Base-by-base conservation (phyloP, 768 basidiomycete genomes). In the Clavulina sp. region DNA sequence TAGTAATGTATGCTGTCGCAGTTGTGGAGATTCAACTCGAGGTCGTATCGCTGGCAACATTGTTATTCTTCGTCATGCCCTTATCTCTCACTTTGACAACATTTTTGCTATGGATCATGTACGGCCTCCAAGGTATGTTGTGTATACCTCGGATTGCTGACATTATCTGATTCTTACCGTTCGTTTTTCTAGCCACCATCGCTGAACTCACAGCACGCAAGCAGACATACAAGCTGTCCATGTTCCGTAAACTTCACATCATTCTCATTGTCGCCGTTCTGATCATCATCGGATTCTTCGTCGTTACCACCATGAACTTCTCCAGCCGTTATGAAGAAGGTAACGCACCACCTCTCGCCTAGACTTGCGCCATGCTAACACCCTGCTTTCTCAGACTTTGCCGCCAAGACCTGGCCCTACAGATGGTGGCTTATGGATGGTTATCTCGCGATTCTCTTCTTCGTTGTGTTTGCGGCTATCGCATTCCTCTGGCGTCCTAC, bases 391-490 rank as follows among this genome's bases (percentile, higher is more conserved):
- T 33, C 3, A 91, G 89, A 93, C 63, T 96, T 92, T 62, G 84
- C 88, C 16, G 84, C 89, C 4, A 83, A 80, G 55, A 81, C 86
- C 18, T 96, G 91, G 91, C 75, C 72, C 54, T 72, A 76, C 51
- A 80, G 92, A 46, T 99, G 95, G 95, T 89, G 89, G 83, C 70
- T 99, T 4, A 73, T 99, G 38, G 95, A 99, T 60, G 95, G 92
- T 18, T 97, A 88, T 73, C 73, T 97, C 41, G 79, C 85, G 1
- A 72, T 92, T 43, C 77, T 97, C 24, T 97, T 93, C 63, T 74
- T 95, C 43, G 67, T 72, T 28, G 78, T 81, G 31, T 97, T 97
- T 64, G 67, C 69, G 54, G 69, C 75, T 6, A 88, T 96, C 56
- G 78, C 85, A 1, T 95, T 78, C 66, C 70, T 97, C 28, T 99